Evolutionary conservation across 331 rosid genomes (phyloP).

Genomic region (Acacia pycnantha): DNA sequence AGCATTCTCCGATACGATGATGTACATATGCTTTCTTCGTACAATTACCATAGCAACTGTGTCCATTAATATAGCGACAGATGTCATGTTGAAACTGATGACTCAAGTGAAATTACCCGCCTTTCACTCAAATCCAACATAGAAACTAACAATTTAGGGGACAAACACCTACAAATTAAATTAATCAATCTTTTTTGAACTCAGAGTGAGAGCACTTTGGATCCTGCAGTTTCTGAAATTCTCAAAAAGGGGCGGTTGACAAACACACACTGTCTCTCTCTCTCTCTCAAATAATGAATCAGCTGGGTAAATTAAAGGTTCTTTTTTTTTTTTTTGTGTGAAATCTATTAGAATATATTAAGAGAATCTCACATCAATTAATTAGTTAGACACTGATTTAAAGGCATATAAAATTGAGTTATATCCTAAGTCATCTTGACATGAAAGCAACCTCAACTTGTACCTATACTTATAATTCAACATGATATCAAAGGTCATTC

Average conservation of each 20-base stretch:
- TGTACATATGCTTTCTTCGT: neutral
- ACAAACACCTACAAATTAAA: neutral
- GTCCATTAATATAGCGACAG: slow-evolving; percentile 15
- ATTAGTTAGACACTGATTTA: too few relatives aligned
- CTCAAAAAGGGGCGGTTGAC: neutral
- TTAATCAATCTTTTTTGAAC: neutral
- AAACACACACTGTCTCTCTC: neutral
- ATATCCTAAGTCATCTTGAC: too few relatives aligned
- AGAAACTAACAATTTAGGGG: neutral
- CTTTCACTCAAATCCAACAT: neutral
- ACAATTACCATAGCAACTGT: slow-evolving; percentile 15
- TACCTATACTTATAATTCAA: too few relatives aligned
- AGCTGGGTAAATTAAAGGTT: neutral
- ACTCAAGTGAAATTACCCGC: neutral
- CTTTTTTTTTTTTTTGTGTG: too few relatives aligned
- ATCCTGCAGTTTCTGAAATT: neutral
- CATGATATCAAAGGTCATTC: too few relatives aligned
- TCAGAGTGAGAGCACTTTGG: neutral
- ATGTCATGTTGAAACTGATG: neutral
- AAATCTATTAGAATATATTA: too few relatives aligned
- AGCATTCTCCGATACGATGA: neutral
- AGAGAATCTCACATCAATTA: too few relatives aligned
- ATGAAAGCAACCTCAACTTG: too few relatives aligned
- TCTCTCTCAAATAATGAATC: neutral
- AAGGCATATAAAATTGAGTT: too few relatives aligned